Evolutionary conservation across 495 filamentous ascomycete species (phyloP).

Genomic region (Pyrenula aspistea): DNA sequence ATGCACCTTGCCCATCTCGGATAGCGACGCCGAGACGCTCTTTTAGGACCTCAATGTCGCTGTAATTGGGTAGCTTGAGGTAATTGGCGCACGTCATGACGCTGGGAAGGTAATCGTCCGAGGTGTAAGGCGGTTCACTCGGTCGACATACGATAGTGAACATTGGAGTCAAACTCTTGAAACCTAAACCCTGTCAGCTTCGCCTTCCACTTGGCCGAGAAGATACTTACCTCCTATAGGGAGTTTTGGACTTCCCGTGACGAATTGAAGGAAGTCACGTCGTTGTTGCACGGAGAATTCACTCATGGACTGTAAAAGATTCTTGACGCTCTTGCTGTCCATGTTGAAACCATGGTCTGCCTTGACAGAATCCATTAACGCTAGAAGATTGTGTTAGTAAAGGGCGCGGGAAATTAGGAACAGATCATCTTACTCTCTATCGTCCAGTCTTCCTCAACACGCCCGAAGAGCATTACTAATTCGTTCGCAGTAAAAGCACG

Average conservation of each 20-base stretch:
- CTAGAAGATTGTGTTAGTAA: conserved; percentile 32
- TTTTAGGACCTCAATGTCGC: conserved; percentile 59
- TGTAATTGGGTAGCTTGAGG: conserved; percentile 96
- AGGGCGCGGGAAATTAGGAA: background rate
- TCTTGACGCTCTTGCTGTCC: conserved; percentile 93
- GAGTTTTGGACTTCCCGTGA: conserved; percentile 95
- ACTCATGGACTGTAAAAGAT: conserved; percentile 91
- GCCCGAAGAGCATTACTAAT: conserved; percentile 91
- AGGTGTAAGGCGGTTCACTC: conserved; percentile 84
- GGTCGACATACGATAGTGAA: conserved; percentile 99
- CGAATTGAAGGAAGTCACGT: conserved; percentile 94
- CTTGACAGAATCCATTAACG: conserved; percentile 96
- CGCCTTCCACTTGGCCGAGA: background rate
- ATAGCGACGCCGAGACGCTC: conserved; percentile 73
- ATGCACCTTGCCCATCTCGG: conserved; percentile 95
- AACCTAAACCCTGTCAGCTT: conserved; percentile 45
- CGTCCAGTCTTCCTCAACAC: conserved; percentile 92
- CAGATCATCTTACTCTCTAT: conserved; percentile 65
- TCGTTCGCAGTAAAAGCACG: conserved; percentile 94
- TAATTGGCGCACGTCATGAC: conserved; percentile 99
- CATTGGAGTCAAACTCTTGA: conserved; percentile 92
- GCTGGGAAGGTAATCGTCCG: conserved; percentile 93
- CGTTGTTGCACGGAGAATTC: conserved; percentile 64
- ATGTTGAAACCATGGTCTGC: conserved; percentile 99
- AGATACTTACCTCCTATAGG: conserved; percentile 80